Base-by-base conservation (phyloP, 106 monocot genomes). In the Dioscorea alata region DNA sequence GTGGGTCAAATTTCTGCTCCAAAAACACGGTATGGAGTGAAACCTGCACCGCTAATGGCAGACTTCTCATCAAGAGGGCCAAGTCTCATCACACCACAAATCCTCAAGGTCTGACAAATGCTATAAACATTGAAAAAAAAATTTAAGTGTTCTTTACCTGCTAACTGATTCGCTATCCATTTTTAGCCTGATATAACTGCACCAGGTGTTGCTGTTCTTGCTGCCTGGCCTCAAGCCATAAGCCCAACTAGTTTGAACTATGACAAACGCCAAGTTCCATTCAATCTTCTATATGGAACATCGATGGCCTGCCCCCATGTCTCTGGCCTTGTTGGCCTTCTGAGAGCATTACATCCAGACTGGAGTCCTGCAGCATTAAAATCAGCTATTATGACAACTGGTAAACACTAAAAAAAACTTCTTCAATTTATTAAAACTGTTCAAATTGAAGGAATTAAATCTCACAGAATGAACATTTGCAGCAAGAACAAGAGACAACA, bases 21-120 rank as follows among this genome's bases (percentile, higher is more conserved):
- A 4, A 66, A 7, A 59, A 84, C 86, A 18, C n/a, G 13, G 34
- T 14, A 74, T 10, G 77, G 75, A 0, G 23, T 71, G 0, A 82
- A 84, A 63, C 86, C 80, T 0, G 69, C 85, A 12, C 93, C 90
- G 0, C 18, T 18, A 8, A 75, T 93, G 77, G 79, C 90, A 0
- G 35, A 13, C 8, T 94, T 90, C 84, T 82, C 90, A 52, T 90
- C 90, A 31, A 58, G 66, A 33, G 93, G 93, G 13, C 93, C 93
- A 20, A 80, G 65, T 66, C 4, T 56, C 6, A 35, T 84, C 32
- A 64, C 69, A 12, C 90, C 86, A 14, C 74, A 84, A 72, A 67
- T 94, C 16, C 67, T 94, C 15, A 94, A 94, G 93, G 86, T 83
- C 17, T 64, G 60, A 22, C 12, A 20, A 23, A 25, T 13, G 23